These are phyloP conservation scores for Obba rivulosa DNA, from an alignment of 768 basidiomycete species.

Conservation along the genomic window DNA sequence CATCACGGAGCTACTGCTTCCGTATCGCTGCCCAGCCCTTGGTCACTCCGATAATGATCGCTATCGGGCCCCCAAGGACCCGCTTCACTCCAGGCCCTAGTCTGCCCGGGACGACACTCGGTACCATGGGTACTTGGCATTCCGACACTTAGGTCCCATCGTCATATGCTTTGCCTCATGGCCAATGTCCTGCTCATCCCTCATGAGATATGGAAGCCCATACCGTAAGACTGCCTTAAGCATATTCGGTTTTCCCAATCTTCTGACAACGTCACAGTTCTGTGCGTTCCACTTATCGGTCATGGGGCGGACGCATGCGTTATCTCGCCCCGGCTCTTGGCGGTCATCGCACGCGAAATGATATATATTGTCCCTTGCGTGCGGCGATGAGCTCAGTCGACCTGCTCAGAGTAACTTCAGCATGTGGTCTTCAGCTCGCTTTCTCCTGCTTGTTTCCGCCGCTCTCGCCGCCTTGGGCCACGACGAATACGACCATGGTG, in stretches of 20 bases:
- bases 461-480: conserved; percentile 24
- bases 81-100: no score
- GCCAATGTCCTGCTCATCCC: no score
- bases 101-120: no score
- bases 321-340: conserved; percentile 1
- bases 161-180: no score
- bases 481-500: conserved; percentile 36
- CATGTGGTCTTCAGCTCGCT: conserved; percentile 1
- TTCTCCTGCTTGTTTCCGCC: not conserved
- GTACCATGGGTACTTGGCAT: no score
- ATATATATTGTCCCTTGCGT: no score
- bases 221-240: conserved; percentile 6
- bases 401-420: not conserved
- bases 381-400: not conserved
- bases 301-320: conserved; percentile 8
- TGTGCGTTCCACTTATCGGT: conserved; percentile 1
- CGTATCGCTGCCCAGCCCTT: no score
- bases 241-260: conserved; percentile 7
- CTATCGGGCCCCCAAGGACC: no score
- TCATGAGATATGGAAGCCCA: not conserved
- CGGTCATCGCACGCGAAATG: not conserved
- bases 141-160: no score
- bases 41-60: no score
- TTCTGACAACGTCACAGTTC: not conserved
- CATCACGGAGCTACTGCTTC: no score